These are phyloP conservation scores for Pulicaria dysenterica DNA, from an alignment of 129 eudicot genomes.

Conservation along the genomic window DNA sequence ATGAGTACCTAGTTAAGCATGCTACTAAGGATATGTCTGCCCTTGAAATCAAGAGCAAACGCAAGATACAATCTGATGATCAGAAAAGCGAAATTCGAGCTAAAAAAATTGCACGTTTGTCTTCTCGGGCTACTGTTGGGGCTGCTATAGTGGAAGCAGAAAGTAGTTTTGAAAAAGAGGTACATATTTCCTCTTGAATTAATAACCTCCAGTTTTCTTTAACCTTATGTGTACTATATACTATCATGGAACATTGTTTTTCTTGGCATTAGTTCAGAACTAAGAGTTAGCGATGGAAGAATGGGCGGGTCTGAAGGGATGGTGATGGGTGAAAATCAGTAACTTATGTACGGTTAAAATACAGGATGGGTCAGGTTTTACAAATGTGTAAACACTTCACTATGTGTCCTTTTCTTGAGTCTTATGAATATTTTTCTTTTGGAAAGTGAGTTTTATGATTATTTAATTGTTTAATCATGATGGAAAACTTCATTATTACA, in stretches of 20 bases:
- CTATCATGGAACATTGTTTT: neutral
- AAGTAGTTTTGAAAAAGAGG: constrained; percentile 66
- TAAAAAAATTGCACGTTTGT: constrained; percentile 66
- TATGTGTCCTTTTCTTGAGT: neutral
- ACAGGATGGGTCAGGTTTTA: neutral
- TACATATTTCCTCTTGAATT: constrained; percentile 33
- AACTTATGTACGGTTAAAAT: neutral
- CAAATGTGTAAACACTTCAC: neutral
- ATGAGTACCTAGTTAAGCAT: constrained; percentile 35
- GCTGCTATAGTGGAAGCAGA: constrained; percentile 84
- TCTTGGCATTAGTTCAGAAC: neutral
- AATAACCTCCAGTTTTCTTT: neutral
- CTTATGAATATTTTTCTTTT: neutral
- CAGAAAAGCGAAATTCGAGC: constrained; percentile 36
- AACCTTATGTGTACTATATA: neutral
- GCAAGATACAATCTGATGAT: constrained; percentile 40
- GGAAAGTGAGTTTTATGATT: neutral
- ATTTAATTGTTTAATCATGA: neutral
- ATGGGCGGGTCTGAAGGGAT: neutral
- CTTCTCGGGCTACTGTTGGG: constrained; percentile 60
- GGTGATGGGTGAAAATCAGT: neutral
- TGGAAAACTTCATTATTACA: constrained; percentile 6
- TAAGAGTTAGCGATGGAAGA: neutral
- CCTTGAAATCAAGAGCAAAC: constrained; percentile 46
- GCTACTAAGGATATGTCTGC: constrained; percentile 47